Evolutionary conservation across 139 green algal genomes (phyloP).

Genomic region (Closterium sp.): DNA sequence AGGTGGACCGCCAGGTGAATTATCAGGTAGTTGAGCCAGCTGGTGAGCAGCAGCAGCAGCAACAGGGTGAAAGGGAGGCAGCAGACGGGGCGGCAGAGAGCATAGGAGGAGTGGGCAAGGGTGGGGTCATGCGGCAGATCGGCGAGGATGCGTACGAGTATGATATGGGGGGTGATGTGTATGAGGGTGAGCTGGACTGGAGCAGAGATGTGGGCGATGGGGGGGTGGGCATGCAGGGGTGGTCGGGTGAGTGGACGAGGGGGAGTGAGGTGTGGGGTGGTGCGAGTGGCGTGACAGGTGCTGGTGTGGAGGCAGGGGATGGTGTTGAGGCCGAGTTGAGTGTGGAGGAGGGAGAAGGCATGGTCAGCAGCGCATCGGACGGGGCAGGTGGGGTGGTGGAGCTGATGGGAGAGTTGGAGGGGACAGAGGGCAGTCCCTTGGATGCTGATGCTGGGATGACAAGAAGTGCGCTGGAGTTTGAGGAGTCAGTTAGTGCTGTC

Average conservation of each 20-base stretch:
- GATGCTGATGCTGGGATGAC: too few species aligned
- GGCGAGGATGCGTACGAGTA: neutral
- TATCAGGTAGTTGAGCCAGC: neutral
- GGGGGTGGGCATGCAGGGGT: neutral
- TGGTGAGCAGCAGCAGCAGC: neutral
- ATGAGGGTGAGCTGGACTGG: neutral
- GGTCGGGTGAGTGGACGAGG: neutral
- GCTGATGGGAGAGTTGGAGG: too few species aligned
- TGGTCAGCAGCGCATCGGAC: too few species aligned
- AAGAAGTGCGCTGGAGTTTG: too few species aligned
- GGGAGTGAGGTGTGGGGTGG: neutral
- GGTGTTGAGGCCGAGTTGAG: neutral
- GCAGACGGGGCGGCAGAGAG: too few species aligned
- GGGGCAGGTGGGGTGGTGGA: too few species aligned
- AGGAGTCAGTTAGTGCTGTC: too few species aligned
- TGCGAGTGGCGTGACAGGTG: neutral
- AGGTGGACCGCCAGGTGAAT: neutral
- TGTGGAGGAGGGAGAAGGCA: neutral
- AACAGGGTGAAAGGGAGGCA: neutral
- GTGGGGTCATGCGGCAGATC: neutral
- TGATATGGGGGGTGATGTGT: neutral
- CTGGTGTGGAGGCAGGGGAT: neutral
- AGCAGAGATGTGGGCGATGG: neutral
- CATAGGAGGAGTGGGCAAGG: neutral
- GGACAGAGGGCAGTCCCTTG: too few species aligned